Conservation (phyloP, 371 early-diverging fungal species). For the Catenaria anguillulae region DNA sequence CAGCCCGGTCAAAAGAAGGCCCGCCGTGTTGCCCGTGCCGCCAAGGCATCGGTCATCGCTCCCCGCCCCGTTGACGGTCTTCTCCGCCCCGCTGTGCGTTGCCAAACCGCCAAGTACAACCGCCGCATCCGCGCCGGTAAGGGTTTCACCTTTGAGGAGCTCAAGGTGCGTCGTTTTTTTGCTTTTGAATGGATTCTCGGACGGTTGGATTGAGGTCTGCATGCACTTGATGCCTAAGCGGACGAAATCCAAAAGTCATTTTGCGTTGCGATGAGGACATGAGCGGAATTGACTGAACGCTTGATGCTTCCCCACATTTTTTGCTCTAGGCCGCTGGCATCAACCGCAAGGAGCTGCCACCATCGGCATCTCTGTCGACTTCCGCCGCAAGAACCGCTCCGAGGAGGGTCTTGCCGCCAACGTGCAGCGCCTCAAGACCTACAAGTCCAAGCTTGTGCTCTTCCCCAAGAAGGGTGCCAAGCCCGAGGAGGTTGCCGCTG, state of each 20-base stretch:
- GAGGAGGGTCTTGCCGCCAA: slow-evolving; percentile 90
- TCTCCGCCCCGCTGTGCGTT: slow-evolving; percentile 94
- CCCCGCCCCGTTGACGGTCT: slow-evolving; percentile 96
- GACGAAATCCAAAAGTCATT: too few relatives aligned
- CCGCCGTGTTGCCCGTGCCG: slow-evolving; percentile 71
- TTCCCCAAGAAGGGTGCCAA: slow-evolving; percentile 93
- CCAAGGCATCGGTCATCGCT: slow-evolving; percentile 92
- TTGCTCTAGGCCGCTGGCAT: slow-evolving; percentile 94
- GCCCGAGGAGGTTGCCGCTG: slow-evolving; percentile 46
- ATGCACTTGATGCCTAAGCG: too few relatives aligned
- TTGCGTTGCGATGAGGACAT: too few relatives aligned
- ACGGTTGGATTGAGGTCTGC: too few relatives aligned
- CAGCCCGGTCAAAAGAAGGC: slow-evolving; percentile 94
- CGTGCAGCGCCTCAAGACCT: slow-evolving; percentile 93
- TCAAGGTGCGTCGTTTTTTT: too few relatives aligned
- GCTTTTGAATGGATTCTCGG: too few relatives aligned
- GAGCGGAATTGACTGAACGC: too few relatives aligned
- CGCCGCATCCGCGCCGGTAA: slow-evolving; percentile 94
- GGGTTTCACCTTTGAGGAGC: slow-evolving; percentile 98
- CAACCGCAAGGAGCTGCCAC: slow-evolving; percentile 84
- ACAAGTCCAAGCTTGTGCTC: slow-evolving; percentile 83
- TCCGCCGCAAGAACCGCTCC: slow-evolving; percentile 94
- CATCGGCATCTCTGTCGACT: slow-evolving; percentile 97
- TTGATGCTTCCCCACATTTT: too few relatives aligned
- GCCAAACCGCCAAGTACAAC: slow-evolving; percentile 98